Base-by-base conservation (phyloP, 257 asterid genomes). In the Paraleonurus japonicus region DNA sequence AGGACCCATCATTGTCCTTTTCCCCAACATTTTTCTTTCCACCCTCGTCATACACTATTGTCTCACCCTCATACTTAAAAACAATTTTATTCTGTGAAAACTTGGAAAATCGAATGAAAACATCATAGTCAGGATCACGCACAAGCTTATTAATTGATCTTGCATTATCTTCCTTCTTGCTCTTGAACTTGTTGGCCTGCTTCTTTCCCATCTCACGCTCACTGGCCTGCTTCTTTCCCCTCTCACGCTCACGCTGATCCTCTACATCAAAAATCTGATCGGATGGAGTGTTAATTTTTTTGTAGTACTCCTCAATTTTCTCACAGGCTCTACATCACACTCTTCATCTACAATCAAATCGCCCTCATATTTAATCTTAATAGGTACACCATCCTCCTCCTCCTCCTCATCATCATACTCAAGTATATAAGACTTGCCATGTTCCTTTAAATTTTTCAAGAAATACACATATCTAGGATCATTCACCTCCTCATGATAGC, bases 381-480 rank as follows among this genome's bases (percentile, higher is more conserved):
- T 0, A 6, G 23, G 43, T 28, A 20, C 7, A 17, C 76, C 70
- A 58, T 58, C 43, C 32, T 1, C 47, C 55, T 37, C n/a, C n/a
- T n/a, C n/a, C n/a, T n/a, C n/a, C n/a, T n/a, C n/a, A n/a, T n/a
- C n/a, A n/a, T n/a, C 67, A 9, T 4, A 43, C 45, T 53, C 59
- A 61, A 77, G 26, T 2, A 33, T 43, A 55, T 72, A 84, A 0
- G 76, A 64, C 7, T 71, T 79, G 30, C 4, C 81, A 27, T 80
- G 3, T n/a, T 10, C 35, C 70, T 59, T 69, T 61, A 81, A 23
- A 1, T 47, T 2, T 9, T 26, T 10, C 10, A 84, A 48, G 61
- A 81, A 50, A 60, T 2, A 24, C 65, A 22, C 28, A 50, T 41
- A 53, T 0, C 65, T 54, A 71, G 81, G 83, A 75, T 81, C 88